These are phyloP conservation scores for Globisporangium splendens DNA, from an alignment of 352 stramenopile species.

Conservation along the genomic window DNA sequence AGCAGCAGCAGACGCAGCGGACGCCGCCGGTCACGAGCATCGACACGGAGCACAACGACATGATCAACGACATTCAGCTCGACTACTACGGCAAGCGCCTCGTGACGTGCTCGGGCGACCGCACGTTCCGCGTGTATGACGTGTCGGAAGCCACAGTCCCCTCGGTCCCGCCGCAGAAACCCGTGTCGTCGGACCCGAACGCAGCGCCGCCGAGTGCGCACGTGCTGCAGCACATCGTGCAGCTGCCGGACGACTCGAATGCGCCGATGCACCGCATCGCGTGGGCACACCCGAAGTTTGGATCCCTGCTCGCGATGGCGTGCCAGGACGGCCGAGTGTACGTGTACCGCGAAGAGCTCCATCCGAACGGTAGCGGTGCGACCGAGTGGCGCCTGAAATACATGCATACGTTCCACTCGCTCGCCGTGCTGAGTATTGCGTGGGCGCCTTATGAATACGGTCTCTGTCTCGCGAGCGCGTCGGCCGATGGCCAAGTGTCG, in stretches of 20 bases:
- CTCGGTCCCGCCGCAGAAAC: not conserved
- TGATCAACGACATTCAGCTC: slow-evolving; percentile 88
- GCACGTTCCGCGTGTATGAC: slow-evolving; percentile 84
- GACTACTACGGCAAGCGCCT: slow-evolving; percentile 87
- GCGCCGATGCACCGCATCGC: slow-evolving; percentile 74
- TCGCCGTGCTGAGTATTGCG: slow-evolving; percentile 76
- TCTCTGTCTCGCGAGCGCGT: slow-evolving; percentile 72
- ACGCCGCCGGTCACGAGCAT: slow-evolving; percentile 56
- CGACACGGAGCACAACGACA: slow-evolving; percentile 86
- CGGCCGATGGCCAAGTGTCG: slow-evolving; percentile 79
- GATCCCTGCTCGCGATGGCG: slow-evolving; percentile 71
- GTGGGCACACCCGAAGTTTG: slow-evolving; percentile 86
- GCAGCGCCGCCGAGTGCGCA: slow-evolving; percentile 12
- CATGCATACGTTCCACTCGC: slow-evolving; percentile 65
- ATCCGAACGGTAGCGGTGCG: slow-evolving; percentile 42
- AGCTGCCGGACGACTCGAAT: slow-evolving; percentile 56
- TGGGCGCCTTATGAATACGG: slow-evolving; percentile 88
- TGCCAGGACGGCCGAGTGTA: slow-evolving; percentile 83
- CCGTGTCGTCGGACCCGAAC: not conserved
- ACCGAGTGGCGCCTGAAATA: slow-evolving; percentile 79
- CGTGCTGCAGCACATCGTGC: slow-evolving; percentile 62
- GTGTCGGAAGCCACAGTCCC: slow-evolving; percentile 50
- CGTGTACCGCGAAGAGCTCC: slow-evolving; percentile 77
- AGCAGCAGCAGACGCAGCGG: slow-evolving; percentile 24
- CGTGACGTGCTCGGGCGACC: slow-evolving; percentile 76